Percentiles rank a stretch among this genome's conserved stretches.
Conservation (phyloP, 345 rosid species). For the Toxicodendron radicans region DNA sequence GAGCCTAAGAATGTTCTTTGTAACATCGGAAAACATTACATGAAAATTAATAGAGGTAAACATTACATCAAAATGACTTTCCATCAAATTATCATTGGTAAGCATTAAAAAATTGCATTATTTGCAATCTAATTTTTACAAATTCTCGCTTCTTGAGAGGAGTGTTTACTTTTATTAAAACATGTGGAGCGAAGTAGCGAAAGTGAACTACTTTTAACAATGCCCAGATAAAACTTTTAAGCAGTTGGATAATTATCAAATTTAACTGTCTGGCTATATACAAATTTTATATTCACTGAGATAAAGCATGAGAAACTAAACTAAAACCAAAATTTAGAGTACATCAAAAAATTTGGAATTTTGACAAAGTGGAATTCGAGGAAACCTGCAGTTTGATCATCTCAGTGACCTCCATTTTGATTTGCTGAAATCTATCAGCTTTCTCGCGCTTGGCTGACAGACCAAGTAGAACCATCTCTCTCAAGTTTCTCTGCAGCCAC, state of each 20-base stretch:
- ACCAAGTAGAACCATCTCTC: constrained; percentile 38
- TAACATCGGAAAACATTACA: neutral
- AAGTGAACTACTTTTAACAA: neutral
- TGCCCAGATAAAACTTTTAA: neutral
- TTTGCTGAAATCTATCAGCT: constrained; percentile 39
- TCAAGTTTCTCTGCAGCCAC: constrained; percentile 39
- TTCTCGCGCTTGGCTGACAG: constrained; percentile 39
- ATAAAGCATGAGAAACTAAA: neutral
- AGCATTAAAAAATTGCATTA: neutral
- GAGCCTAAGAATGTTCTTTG: neutral
- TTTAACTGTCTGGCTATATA: no score
- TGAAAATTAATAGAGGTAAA: neutral
- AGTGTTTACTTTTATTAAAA: neutral
- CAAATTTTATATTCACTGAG: no score
- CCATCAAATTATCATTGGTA: neutral
- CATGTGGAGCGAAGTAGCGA: neutral
- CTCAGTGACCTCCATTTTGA: constrained; percentile 33
- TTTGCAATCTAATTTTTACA: neutral
- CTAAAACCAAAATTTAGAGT: neutral
- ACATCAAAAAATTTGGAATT: constrained; percentile 1
- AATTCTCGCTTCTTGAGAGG: neutral
- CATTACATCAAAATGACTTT: neutral
- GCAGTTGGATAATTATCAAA: neutral
- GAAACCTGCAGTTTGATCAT: constrained; percentile 38
- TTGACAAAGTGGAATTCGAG: constrained; percentile 10